Evolutionary conservation across 192 early-diverging fungal genomes (phyloP).

Genomic region (Entophlyctis luteolus): DNA sequence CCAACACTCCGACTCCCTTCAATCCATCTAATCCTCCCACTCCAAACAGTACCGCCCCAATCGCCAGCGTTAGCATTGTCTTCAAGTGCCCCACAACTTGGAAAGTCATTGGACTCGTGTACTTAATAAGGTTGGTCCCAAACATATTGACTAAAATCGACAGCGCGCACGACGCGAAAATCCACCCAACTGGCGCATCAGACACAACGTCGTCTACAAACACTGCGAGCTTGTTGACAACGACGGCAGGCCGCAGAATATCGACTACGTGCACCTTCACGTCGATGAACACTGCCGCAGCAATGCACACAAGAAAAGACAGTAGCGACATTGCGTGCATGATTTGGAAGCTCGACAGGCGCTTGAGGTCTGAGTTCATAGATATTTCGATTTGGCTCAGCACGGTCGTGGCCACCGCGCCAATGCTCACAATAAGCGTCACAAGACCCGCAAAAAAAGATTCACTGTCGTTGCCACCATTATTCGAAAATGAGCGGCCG

Average conservation of each 20-base stretch:
- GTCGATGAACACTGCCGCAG: slow-evolving; percentile 3
- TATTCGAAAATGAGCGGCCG: neutral
- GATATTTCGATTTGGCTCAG: slow-evolving; percentile 16
- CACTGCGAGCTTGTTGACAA: neutral
- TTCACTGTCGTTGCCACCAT: neutral
- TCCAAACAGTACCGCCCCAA: slow-evolving; percentile 27
- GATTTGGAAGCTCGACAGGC: slow-evolving; percentile 10
- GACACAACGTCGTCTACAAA: neutral
- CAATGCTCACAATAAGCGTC: neutral
- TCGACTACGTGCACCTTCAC: slow-evolving; percentile 7
- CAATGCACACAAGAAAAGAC: slow-evolving; percentile 9
- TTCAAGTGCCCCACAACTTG: slow-evolving; percentile 28
- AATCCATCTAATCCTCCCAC: neutral
- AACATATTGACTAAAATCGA: slow-evolving; percentile 12
- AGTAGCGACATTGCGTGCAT: slow-evolving; percentile 18
- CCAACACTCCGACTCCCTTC: slow-evolving; percentile 18
- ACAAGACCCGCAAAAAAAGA: neutral
- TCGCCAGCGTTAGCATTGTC: slow-evolving; percentile 19
- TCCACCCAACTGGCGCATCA: slow-evolving; percentile 19
- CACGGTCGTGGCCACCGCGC: slow-evolving; percentile 9
- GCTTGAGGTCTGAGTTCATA: slow-evolving; percentile 2
- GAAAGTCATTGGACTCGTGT: slow-evolving; percentile 23
- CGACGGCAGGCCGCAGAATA: neutral
- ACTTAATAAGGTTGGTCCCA: slow-evolving; percentile 22
- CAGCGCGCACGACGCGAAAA: slow-evolving; percentile 3